Percentiles rank a stretch among this genome's conserved stretches.
Conservation (phyloP, 1,139 yeast species). For the Saccharomyces uvarum region DNA sequence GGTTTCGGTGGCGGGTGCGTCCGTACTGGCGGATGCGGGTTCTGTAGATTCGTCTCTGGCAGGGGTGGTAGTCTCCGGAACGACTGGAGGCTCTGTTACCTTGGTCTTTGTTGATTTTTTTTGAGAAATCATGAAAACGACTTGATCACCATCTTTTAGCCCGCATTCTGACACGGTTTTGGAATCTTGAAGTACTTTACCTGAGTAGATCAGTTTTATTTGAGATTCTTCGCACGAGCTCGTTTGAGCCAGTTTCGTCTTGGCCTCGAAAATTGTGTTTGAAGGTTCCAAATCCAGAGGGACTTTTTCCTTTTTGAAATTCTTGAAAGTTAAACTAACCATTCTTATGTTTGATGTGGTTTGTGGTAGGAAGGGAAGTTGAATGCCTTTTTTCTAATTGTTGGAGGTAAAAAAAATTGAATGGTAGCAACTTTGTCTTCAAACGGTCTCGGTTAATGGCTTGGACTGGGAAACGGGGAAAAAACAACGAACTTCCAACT, state of each 20-base stretch:
- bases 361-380: not conserved
- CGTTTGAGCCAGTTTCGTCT: slow-evolving; percentile 61
- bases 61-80: slow-evolving; percentile 16
- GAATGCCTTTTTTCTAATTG: not conserved
- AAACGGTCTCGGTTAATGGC: not conserved
- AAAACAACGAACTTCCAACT: not conserved
- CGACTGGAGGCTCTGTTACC: slow-evolving; percentile 24
- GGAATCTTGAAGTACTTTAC: slow-evolving; percentile 78
- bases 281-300: slow-evolving; percentile 66
- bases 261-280: slow-evolving; percentile 63
- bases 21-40: slow-evolving; percentile 18
- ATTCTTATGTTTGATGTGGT: slow-evolving; percentile 5
- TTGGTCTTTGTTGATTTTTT: slow-evolving; percentile 24
- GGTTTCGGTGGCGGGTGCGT: slow-evolving; percentile 26
- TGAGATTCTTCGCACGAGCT: slow-evolving; percentile 67
- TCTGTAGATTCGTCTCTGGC: slow-evolving; percentile 25
- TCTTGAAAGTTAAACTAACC: slow-evolving; percentile 83
- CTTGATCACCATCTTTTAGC: slow-evolving; percentile 82
- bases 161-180: slow-evolving; percentile 65
- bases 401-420: not conserved
- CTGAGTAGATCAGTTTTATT: slow-evolving; percentile 84
- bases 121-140: slow-evolving; percentile 78
- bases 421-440: not conserved
- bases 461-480: not conserved
- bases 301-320: slow-evolving; percentile 85